Evolutionary conservation across 495 filamentous ascomycete genomes (phyloP).

Genomic region (Hypomontagnella monticulosa): DNA sequence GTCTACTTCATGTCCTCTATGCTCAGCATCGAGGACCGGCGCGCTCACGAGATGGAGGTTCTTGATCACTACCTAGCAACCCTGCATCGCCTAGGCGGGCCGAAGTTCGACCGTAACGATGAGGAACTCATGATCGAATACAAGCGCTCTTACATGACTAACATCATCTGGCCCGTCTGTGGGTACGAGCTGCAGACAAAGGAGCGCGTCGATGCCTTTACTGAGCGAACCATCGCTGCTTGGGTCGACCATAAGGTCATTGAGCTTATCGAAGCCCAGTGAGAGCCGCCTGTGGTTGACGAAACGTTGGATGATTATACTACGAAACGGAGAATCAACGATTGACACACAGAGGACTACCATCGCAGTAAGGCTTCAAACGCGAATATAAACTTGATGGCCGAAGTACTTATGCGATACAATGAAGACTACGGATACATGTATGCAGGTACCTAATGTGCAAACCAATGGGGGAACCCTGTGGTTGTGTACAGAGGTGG

Average conservation of each 20-base stretch:
- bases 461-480: no score
- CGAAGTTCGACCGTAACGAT: constrained; percentile 34
- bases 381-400: no score
- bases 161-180: constrained; percentile 48
- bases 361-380: no score
- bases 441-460: no score
- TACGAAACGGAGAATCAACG: no score
- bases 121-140: constrained; percentile 48
- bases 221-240: constrained; percentile 45
- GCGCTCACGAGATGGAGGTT: constrained; percentile 45
- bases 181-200: constrained; percentile 45
- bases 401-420: no score
- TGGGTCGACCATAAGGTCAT: constrained; percentile 49
- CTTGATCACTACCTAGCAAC: constrained; percentile 46
- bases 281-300: no score
- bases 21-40: constrained; percentile 46
- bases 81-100: constrained; percentile 41
- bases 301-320: no score
- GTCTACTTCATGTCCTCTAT: constrained; percentile 47
- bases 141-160: constrained; percentile 45
- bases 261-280: constrained; percentile 44
- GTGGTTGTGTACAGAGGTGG: no score
- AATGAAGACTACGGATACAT: no score
- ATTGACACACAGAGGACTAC: no score
- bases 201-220: constrained; percentile 45